Evolutionary conservation across 2,329 filamentous ascomycete genomes (phyloP), one percentile per base, ranked within the genome.

Genomic region (Monosporascus cannonballus): DNA sequence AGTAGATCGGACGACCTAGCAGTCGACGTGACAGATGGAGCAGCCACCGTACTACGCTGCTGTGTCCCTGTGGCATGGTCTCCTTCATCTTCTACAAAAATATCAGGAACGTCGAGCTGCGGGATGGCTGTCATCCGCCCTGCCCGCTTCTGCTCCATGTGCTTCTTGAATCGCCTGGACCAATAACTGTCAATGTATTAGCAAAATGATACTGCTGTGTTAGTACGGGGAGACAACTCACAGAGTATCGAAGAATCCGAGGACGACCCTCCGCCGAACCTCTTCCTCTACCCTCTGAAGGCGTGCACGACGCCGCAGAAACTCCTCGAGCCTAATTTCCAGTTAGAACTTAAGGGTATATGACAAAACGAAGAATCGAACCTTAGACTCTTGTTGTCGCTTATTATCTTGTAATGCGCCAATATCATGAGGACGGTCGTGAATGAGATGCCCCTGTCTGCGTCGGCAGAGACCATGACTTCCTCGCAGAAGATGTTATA

Each of bases 401-500:
- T 96, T 68, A 99, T 99, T 65, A 99, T 91, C 65, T 97, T 99
- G 78, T 99, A 96, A 71, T 99, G 94, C 36, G 95, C 93, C 53
- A 99, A 77, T 55, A 96, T 95, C 87, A 99, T 94, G 49, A 99
- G 78, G 22, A 96, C 87, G 6, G 87, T 86, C 3, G 90, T 94
- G 69, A 99, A 99, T 1, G 89, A 87, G 54, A 99, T 95, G 47
- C 94, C 94, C 56, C 83, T 82, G 64, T 95, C 90, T 1, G 87
- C 88, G 68, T 99, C 92, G 4, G 92, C 90, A 4, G 91, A 93
- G 6, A 96, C 90, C 69, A 97, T 83, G 20, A 97, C 89, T 73
- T 99, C 95, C 70, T 97, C 92, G 65, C 90, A 99, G 70, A 99
- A 99, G n/a, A 87, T 80, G 62, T 96, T 96, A 76, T 95, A 93